phyloP scores from a whole-genome alignment of 2,329 filamentous ascomycete genomes.

The Eutypa lata region DNA sequence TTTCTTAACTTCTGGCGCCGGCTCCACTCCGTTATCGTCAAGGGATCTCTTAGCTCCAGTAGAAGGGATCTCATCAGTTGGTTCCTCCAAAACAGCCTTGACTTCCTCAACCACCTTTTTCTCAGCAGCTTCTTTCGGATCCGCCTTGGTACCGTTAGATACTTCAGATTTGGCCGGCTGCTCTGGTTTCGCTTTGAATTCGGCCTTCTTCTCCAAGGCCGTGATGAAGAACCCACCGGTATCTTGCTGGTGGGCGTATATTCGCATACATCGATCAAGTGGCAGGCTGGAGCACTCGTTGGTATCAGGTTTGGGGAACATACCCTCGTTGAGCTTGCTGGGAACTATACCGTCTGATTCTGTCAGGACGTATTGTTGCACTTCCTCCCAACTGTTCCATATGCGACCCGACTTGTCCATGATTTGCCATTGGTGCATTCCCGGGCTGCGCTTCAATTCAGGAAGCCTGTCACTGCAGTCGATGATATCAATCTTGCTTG shows the following conservation, averaged over 20 bases:
- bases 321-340: slow-evolving; percentile 69
- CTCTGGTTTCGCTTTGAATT: slow-evolving; percentile 77
- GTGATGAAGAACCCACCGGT: slow-evolving; percentile 98
- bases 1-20: slow-evolving; percentile 44
- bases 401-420: slow-evolving; percentile 82
- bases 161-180: slow-evolving; percentile 43
- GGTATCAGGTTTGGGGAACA: slow-evolving; percentile 69
- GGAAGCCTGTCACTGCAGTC: slow-evolving; percentile 79
- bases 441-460: slow-evolving; percentile 70
- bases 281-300: slow-evolving; percentile 63
- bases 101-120: slow-evolving; percentile 34
- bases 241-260: slow-evolving; percentile 94
- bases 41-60: slow-evolving; percentile 31
- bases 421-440: slow-evolving; percentile 80
- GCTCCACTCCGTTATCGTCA: slow-evolving; percentile 32
- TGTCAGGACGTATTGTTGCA: slow-evolving; percentile 64
- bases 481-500: slow-evolving; percentile 75
- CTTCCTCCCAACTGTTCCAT: slow-evolving; percentile 79
- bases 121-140: slow-evolving; percentile 13
- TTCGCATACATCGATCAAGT: slow-evolving; percentile 84
- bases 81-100: slow-evolving; percentile 27
- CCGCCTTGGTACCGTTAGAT: slow-evolving; percentile 14
- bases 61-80: slow-evolving; percentile 30
- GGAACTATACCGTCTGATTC: slow-evolving; percentile 59
- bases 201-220: slow-evolving; percentile 85